Base-by-base conservation (phyloP, 225 moss, liverwort and hornwort genomes). In the Marchantia polymorpha region DNA sequence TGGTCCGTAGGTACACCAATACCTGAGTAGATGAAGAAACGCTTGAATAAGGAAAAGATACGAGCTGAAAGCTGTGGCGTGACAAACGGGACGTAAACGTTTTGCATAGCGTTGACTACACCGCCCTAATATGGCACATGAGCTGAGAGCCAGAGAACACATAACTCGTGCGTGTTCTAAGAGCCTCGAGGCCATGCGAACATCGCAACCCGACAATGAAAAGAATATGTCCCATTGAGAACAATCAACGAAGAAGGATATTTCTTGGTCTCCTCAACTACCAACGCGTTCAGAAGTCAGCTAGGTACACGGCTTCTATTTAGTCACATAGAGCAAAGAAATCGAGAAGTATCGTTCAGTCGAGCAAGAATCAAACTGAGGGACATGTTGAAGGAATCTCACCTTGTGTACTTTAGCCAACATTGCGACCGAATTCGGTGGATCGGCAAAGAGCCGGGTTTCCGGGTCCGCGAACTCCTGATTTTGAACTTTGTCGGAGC, bases 401-500 rank as follows among this genome's bases (percentile, higher is more conserved):
- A 87, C 87, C 87, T 87, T 27, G 87, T 87, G 74, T 87, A 87
- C 81, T 87, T 87, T 4, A 87, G 75, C 87, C 87, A 87, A 58
- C 87, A 87, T 52, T 87, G 87, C 2, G 87, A 87, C 46, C 87
- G 82, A 23, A 87, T 87, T 8, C 87, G 87, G 51, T 87, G 87
- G 19, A 87, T 84, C 0, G 87, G 87, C 74, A 87, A 69, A 15
- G 87, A 87, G 26, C 84, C 87, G 3, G 84, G 87, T 55, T 84
- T 87, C 47, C 87, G 82, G 16, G 84, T 82, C 26, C 87, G 82
- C 15, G 87, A 87, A 59, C 87, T 87, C 74, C 87, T 52, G 19
- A 87, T 87, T 77, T 87, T 87, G 84, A 87, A 87, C 67, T 87
- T 87, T 26, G 87, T 87, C 61, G 87, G 87, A 60, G 87, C 87